A percentile compares a stretch with the other conserved stretches of the same genome.
Conservation (phyloP, 768 basidiomycete genomes). For the Tricholoma furcatifolium region DNA sequence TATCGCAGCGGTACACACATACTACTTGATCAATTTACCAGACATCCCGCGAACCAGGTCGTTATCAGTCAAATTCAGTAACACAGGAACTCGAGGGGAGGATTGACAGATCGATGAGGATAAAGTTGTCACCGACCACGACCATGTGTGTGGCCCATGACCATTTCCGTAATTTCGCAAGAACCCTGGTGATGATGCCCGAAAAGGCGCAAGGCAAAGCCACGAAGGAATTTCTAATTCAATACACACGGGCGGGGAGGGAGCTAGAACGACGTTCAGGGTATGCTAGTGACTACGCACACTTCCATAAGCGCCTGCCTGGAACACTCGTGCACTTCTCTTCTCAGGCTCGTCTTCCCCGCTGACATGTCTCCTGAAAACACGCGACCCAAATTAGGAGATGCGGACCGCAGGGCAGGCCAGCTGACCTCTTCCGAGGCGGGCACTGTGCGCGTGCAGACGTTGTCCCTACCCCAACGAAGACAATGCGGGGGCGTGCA, state of each 20-base stretch:
- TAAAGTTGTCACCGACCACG: too few species aligned
- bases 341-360: slow-evolving; percentile 7
- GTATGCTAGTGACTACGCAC: too few species aligned
- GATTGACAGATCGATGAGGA: neutral
- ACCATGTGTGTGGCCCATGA: too few species aligned
- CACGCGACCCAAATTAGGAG: neutral
- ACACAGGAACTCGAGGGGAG: neutral
- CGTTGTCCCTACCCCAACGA: neutral
- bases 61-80: neutral
- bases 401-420: neutral
- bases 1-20: neutral
- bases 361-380: neutral
- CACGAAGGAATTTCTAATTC: too few species aligned
- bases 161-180: too few species aligned
- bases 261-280: too few species aligned
- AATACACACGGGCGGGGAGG: too few species aligned
- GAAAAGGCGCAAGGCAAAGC: too few species aligned
- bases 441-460: neutral
- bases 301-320: neutral
- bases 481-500: slow-evolving; percentile 1
- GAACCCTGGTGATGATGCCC: too few species aligned
- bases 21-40: slow-evolving; percentile 2
- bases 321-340: neutral
- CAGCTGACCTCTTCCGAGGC: slow-evolving; percentile 3
- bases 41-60: slow-evolving; percentile 14